Evolutionary conservation across 164 flowering plant genomes (phyloP).

Genomic region (Stephania japonica): DNA sequence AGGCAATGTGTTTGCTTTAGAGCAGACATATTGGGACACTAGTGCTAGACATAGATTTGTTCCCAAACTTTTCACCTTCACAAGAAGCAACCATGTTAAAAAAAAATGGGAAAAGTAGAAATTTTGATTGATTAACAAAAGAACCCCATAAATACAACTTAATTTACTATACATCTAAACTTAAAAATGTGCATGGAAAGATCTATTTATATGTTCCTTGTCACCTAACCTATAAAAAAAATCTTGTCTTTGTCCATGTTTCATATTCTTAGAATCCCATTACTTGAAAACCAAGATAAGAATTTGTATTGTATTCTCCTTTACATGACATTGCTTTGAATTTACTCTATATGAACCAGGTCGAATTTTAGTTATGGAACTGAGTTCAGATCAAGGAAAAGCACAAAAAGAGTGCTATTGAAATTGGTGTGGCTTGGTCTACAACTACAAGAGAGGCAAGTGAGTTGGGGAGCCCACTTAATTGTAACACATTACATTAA

Average conservation of each 20-base stretch:
- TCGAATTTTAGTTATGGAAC: slow-evolving; percentile 8
- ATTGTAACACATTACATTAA: too few species aligned
- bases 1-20: neutral
- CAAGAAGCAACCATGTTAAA: neutral
- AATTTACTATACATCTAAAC: neutral
- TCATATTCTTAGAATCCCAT: slow-evolving; percentile 5
- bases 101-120: neutral
- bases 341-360: slow-evolving; percentile 4
- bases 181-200: slow-evolving; percentile 8
- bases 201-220: neutral
- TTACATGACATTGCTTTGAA: slow-evolving; percentile 11
- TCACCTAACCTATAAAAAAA: slow-evolving; percentile 6
- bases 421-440: too few species aligned
- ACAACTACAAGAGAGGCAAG: too few species aligned
- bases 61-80: neutral
- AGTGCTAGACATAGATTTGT: neutral
- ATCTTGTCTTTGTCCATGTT: slow-evolving; percentile 5
- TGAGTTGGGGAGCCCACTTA: too few species aligned
- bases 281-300: slow-evolving; percentile 13
- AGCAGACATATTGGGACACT: neutral
- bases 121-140: neutral
- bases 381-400: slow-evolving; percentile 29
- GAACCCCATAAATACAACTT: neutral
- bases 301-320: neutral
- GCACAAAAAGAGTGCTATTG: neutral